phyloP scores from a whole-genome alignment of 2,329 filamentous ascomycete species.

The Fusarium graminum region DNA sequence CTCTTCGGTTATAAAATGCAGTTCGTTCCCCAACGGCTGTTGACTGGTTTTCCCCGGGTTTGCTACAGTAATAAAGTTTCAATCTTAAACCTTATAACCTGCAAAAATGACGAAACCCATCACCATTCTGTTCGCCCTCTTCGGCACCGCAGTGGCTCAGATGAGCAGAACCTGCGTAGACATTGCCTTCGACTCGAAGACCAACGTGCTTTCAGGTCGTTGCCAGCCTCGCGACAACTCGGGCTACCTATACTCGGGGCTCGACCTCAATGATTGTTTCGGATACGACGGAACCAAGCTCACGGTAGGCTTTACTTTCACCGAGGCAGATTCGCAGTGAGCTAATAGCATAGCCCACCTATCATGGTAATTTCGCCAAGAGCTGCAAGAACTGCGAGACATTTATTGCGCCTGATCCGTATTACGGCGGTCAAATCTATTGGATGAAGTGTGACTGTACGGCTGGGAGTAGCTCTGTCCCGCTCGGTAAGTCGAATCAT shows the following conservation, averaged over 20 bases:
- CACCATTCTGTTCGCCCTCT: neutral
- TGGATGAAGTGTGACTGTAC: conserved; percentile 8
- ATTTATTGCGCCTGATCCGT: conserved; percentile 14
- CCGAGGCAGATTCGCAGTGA: neutral
- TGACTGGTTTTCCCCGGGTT: no score
- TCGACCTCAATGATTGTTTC: conserved; percentile 20
- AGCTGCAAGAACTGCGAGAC: conserved; percentile 6
- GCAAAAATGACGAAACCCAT: neutral
- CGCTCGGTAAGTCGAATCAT: neutral
- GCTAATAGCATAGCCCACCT: neutral
- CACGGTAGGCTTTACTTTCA: neutral
- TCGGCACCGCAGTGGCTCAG: neutral
- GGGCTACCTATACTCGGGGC: neutral
- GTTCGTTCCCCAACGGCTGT: no score
- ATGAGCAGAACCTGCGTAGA: conserved; percentile 9
- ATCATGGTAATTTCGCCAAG: neutral
- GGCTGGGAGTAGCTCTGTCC: neutral
- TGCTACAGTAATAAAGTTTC: no score
- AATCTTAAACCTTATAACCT: neutral
- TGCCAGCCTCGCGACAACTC: conserved; percentile 19
- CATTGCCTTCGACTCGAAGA: conserved; percentile 2
- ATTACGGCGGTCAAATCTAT: neutral
- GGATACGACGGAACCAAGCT: conserved; percentile 9
- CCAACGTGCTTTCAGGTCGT: neutral
- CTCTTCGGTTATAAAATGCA: no score